Conservation (phyloP, 352 stramenopile species). For the Pythium biforme region DNA sequence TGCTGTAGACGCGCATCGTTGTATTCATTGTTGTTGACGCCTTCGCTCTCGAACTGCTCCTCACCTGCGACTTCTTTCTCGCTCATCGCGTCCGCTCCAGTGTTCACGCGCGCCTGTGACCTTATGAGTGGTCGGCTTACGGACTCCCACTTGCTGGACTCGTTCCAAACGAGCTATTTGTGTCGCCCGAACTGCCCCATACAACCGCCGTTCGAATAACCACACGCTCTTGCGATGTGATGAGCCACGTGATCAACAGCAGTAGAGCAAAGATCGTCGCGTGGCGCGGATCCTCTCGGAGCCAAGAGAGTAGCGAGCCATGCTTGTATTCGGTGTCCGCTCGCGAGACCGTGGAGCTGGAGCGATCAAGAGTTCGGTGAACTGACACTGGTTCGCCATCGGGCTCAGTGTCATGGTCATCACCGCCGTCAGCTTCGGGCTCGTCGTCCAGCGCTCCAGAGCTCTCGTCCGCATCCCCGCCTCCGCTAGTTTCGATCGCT, state of each 20-base stretch:
- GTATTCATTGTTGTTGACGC: not conserved
- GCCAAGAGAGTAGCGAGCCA: constrained; percentile 65
- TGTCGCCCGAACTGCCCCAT: not conserved
- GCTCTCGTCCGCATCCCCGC: constrained; percentile 26
- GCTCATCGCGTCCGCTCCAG: not conserved
- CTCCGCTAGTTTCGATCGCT: constrained; percentile 17
- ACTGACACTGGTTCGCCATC: not conserved
- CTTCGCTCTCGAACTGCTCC: not conserved
- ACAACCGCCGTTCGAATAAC: constrained; percentile 1
- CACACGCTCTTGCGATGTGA: constrained; percentile 30
- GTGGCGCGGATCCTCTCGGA: constrained; percentile 68
- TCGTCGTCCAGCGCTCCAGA: constrained; percentile 17
- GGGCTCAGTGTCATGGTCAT: not conserved
- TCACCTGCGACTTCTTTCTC: not conserved
- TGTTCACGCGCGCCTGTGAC: too few species aligned
- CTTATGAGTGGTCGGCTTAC: not conserved
- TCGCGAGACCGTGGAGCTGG: not conserved
- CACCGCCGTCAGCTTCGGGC: not conserved
- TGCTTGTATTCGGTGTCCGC: constrained; percentile 47
- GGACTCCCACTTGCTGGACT: not conserved
- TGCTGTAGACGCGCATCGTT: constrained; percentile 5
- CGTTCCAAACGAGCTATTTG: constrained; percentile 12
- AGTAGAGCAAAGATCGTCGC: constrained; percentile 55
- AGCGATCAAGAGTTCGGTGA: not conserved
- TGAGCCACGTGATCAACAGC: constrained; percentile 61